Base-by-base conservation (phyloP, 257 asterid species). In the Catharanthus roseus region DNA sequence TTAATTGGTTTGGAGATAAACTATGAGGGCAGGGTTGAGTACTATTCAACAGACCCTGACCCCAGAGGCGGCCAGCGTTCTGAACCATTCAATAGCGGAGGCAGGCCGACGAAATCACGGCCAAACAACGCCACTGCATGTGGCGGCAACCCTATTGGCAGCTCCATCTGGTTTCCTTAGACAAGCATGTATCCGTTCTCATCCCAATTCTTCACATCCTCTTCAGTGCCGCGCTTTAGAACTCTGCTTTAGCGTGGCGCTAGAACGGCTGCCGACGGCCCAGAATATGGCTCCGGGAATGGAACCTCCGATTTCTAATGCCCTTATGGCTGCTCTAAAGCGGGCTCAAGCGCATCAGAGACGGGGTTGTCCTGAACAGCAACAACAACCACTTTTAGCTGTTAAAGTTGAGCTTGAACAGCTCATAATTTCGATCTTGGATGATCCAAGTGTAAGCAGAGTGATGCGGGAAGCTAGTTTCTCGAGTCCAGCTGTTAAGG, bases 201-300 rank as follows among this genome's bases (percentile, higher is more conserved):
- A 93, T 55, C 99, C 98, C 7, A 90, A 91, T 74, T 91, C 97
- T 0, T 86, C 92, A 63, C 98, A 93, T 70, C 98, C 98, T 0
- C 89, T 93, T 8, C 97, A 93, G 96, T 90, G 96, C 80, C 90
- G 97, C 6, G 96, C 98, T 3, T 64, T 93, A 29, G 97, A 93
- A 85, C 90, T 93, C 55, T 90, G 97, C 42, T 93, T 90, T 84
- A 86, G 89, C 75, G 96, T 93, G 21, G 98, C 98, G 0, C 74
- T 93, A 19, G 96, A 93, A n/a, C 86, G 97, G 45, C 84, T 91
- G 11, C 95, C 91, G 0, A 83, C 96, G 29, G 89, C 93, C 21
- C 96, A 88, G 73, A 78, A 78, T 75, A 74, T 65, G 79, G 70
- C 85, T 13, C 77, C 88, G 11, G 90, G 83, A 41, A 33, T 70